Evolutionary conservation across 352 stramenopile genomes (phyloP).

Genomic region (Elongisporangium prolatum): DNA sequence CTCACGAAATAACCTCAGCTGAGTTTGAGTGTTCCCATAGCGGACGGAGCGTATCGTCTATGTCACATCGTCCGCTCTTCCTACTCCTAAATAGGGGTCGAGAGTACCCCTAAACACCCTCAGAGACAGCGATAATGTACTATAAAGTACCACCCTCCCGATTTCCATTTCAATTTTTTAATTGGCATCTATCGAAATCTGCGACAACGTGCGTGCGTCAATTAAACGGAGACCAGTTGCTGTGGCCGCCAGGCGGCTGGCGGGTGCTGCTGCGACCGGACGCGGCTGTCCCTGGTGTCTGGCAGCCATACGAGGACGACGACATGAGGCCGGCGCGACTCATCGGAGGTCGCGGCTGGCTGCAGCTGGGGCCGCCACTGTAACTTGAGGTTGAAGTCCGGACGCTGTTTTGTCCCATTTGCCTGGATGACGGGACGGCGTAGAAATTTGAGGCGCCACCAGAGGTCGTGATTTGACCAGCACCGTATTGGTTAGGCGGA

Average conservation of each 20-base stretch:
- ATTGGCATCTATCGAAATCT: background rate
- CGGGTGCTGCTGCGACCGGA: conserved; percentile 14
- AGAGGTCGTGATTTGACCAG: background rate
- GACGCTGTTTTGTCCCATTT: background rate
- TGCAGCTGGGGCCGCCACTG: background rate
- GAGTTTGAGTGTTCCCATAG: no score
- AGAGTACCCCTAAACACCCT: no score
- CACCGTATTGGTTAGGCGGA: background rate
- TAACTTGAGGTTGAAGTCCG: background rate
- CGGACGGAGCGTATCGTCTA: no score
- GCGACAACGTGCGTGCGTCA: conserved; percentile 3
- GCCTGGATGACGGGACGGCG: background rate
- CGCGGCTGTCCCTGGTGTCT: conserved; percentile 8
- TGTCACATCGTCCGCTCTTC: no score
- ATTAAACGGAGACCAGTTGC: conserved; percentile 51
- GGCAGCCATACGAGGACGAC: background rate
- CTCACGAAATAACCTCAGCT: no score
- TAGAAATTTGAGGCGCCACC: background rate
- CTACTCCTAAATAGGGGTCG: no score
- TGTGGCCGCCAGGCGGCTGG: conserved; percentile 57
- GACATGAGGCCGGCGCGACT: background rate
- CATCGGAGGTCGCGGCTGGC: background rate
- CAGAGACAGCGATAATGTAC: no score
- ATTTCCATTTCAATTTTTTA: background rate
- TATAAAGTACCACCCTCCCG: background rate